These are phyloP conservation scores for Calophaca sinica DNA, from an alignment of 306 rosid genomes.

Conservation along the genomic window DNA sequence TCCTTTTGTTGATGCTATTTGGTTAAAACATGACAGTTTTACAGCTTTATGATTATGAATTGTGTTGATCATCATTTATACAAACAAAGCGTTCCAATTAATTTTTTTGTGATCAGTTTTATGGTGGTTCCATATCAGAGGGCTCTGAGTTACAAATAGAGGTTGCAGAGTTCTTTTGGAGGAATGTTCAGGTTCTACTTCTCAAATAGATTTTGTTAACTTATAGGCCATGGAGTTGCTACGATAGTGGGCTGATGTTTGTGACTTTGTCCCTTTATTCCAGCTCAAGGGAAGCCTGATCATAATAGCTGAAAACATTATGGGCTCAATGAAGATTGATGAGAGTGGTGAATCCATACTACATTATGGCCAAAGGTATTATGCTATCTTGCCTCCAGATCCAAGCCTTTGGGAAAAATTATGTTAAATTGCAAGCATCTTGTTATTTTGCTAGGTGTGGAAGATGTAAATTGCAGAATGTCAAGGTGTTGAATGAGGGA, in stretches of 20 bases:
- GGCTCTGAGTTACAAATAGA: constrained; percentile 95
- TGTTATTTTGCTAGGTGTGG: constrained; percentile 74
- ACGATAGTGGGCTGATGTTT: constrained; percentile 51
- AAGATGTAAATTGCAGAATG: constrained; percentile 90
- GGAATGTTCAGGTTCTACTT: constrained; percentile 81
- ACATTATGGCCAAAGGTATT: constrained; percentile 84
- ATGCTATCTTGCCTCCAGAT: constrained; percentile 15
- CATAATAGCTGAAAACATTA: constrained; percentile 63
- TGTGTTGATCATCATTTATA: constrained; percentile 35
- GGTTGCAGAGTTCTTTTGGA: constrained; percentile 91
- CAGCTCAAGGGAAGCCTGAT: constrained; percentile 91
- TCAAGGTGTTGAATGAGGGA: constrained; percentile 80
- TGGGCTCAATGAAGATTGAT: constrained; percentile 72
- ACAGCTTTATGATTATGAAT: constrained; percentile 11
- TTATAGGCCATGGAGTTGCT: constrained; percentile 35
- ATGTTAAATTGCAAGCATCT: constrained; percentile 38
- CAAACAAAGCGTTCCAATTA: constrained; percentile 39
- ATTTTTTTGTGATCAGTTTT: constrained; percentile 65
- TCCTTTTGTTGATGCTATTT: constrained; percentile 42
- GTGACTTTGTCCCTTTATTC: constrained; percentile 43
- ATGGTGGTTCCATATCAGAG: constrained; percentile 79
- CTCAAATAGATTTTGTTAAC: constrained; percentile 38
- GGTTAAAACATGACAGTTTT: constrained; percentile 24
- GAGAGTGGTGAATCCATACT: constrained; percentile 70
- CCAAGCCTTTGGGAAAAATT: background rate